A percentile compares a stretch with the other conserved stretches of the same genome.
Evolutionary conservation across 1,284 basidiomycete genomes (phyloP).

Genomic region (Sporisorium graminicola): DNA sequence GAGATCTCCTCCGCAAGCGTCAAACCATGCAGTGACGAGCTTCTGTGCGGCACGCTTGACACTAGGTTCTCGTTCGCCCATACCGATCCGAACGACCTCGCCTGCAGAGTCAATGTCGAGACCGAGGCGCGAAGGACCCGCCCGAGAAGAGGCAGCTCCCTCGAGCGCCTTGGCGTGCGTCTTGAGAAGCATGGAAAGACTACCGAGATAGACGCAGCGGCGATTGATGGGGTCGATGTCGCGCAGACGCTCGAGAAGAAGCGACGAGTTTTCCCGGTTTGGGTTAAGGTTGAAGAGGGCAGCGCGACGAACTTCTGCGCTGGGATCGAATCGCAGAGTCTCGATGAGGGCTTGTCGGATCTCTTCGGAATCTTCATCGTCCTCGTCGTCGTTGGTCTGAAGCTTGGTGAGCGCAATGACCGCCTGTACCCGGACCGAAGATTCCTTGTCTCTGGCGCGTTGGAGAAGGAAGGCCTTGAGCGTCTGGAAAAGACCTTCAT

Average conservation of each 20-base stretch:
- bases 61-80: conserved; percentile 87
- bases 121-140: conserved; percentile 53
- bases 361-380: conserved; percentile 76
- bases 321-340: conserved; percentile 78
- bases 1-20: conserved; percentile 56
- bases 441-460: conserved; percentile 87
- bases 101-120: conserved; percentile 50
- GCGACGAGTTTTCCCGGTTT: conserved; percentile 75
- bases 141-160: conserved; percentile 20
- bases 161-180: conserved; percentile 26
- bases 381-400: conserved; percentile 74
- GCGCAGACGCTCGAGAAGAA: conserved; percentile 83
- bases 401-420: conserved; percentile 87
- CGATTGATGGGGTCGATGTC: conserved; percentile 87
- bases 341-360: conserved; percentile 80
- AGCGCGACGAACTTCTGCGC: conserved; percentile 88
- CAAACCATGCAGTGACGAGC: conserved; percentile 63
- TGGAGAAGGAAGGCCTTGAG: conserved; percentile 81
- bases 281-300: conserved; percentile 84
- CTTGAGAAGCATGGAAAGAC: conserved; percentile 49
- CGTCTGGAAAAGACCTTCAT: conserved; percentile 82
- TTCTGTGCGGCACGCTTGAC: conserved; percentile 84
- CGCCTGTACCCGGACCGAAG: conserved; percentile 84
- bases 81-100: conserved; percentile 74
- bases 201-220: conserved; percentile 81